Percentiles rank a stretch among this genome's conserved stretches.
phyloP scores from a whole-genome alignment of 768 basidiomycete species.

The Gelatoporia subvermispora region DNA sequence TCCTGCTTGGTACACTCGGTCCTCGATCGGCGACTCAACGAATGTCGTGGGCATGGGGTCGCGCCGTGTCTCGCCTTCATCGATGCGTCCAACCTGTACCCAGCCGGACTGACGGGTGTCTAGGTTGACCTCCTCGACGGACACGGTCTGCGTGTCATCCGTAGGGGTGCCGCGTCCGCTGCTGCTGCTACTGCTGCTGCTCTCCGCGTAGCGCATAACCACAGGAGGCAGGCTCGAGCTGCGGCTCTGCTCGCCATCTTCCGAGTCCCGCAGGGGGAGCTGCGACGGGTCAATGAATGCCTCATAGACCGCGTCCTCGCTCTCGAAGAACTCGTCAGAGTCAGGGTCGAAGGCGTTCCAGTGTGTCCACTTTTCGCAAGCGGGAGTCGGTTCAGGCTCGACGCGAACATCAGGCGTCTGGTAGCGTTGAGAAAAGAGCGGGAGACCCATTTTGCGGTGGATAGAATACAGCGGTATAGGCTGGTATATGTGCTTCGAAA shows the following conservation, averaged over 20 bases:
- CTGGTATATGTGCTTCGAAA: conserved; percentile 10
- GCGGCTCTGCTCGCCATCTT: conserved; percentile 4
- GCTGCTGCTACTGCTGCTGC: conserved; percentile 36
- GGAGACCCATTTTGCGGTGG: conserved; percentile 14
- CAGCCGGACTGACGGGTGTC: neutral
- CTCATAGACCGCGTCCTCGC: conserved; percentile 58
- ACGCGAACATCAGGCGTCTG: conserved; percentile 17
- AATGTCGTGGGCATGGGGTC: conserved; percentile 7
- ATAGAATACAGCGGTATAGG: conserved; percentile 9
- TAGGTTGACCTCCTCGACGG: conserved; percentile 15
- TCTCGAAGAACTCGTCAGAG: conserved; percentile 69
- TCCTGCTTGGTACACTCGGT: neutral
- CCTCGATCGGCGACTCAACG: conserved; percentile 5
- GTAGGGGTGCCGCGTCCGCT: conserved; percentile 48
- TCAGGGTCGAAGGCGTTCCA: conserved; percentile 74
- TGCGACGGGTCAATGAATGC: conserved; percentile 44
- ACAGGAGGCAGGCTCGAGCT: neutral
- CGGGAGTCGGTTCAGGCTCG: conserved; percentile 14
- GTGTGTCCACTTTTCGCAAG: conserved; percentile 57
- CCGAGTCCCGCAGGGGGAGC: neutral
- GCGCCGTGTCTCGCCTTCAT: conserved; percentile 1
- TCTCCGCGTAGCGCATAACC: conserved; percentile 25
- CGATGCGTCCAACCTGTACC: conserved; percentile 1
- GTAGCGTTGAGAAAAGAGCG: conserved; percentile 13
- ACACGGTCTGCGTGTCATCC: conserved; percentile 37